Evolutionary conservation across 495 filamentous ascomycete genomes (phyloP).

Genomic region (Bacidia gigantensis): DNA sequence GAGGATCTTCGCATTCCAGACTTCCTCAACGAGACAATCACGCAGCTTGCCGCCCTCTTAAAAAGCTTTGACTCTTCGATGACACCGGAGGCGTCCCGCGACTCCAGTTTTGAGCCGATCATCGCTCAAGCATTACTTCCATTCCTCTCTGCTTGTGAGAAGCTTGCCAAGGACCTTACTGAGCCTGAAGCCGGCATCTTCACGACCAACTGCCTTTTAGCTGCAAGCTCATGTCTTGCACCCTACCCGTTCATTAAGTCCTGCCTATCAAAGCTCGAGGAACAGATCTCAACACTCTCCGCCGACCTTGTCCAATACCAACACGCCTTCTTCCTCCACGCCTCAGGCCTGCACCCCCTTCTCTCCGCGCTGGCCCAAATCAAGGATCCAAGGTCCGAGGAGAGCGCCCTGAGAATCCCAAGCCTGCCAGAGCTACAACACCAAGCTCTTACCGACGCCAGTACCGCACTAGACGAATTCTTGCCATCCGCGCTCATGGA

Average conservation of each 20-base stretch:
- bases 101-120: constrained; percentile 62
- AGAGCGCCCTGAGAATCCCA: constrained; percentile 30
- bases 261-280: constrained; percentile 10
- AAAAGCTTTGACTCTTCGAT: constrained; percentile 75
- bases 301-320: constrained; percentile 42
- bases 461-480: constrained; percentile 78
- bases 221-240: constrained; percentile 30
- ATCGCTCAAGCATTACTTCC: constrained; percentile 74
- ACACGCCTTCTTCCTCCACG: constrained; percentile 52
- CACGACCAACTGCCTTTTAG: constrained; percentile 64
- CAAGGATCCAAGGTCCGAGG: constrained; percentile 23
- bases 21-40: constrained; percentile 70
- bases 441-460: constrained; percentile 44
- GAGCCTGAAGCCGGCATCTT: constrained; percentile 56
- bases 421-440: constrained; percentile 48
- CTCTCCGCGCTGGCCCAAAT: constrained; percentile 47
- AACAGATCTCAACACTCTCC: constrained; percentile 24
- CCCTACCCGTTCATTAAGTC: constrained; percentile 28
- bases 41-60: constrained; percentile 59
- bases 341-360: constrained; percentile 60
- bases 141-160: constrained; percentile 60
- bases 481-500: constrained; percentile 88
- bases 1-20: constrained; percentile 64
- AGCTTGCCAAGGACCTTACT: constrained; percentile 47
- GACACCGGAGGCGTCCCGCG: constrained; percentile 37